These are phyloP conservation scores for Penicillium lividum DNA, from an alignment of 495 filamentous ascomycete genomes.

Conservation along the genomic window DNA sequence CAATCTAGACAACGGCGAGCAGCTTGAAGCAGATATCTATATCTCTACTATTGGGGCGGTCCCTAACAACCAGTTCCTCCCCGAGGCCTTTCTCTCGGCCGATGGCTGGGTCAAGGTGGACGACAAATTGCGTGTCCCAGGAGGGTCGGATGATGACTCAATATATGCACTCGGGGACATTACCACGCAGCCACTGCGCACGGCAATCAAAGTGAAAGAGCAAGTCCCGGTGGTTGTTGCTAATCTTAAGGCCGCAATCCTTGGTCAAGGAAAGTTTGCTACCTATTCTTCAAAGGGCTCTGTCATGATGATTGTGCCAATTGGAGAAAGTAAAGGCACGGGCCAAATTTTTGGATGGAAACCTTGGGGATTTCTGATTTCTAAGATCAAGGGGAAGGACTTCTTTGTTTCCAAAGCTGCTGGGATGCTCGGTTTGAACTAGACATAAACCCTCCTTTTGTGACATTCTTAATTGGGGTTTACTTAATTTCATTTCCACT, in stretches of 20 bases:
- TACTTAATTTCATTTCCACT: too few species aligned
- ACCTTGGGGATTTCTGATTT: slow-evolving; percentile 11
- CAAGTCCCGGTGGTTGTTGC: slow-evolving; percentile 9
- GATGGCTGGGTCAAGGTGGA: slow-evolving; percentile 14
- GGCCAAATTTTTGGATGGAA: slow-evolving; percentile 12
- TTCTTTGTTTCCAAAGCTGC: slow-evolving; percentile 5
- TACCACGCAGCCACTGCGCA: slow-evolving; percentile 13
- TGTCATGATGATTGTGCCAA: slow-evolving; percentile 15
- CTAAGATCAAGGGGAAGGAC: slow-evolving; percentile 16
- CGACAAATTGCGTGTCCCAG: slow-evolving; percentile 8
- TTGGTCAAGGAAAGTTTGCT: background rate
- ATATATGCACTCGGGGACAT: slow-evolving; percentile 15
- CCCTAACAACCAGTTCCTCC: slow-evolving; percentile 14
- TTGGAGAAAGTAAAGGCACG: slow-evolving; percentile 11
- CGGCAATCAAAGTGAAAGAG: slow-evolving; percentile 7
- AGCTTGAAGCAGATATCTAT: slow-evolving; percentile 10
- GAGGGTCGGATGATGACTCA: background rate
- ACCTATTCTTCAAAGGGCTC: slow-evolving; percentile 5
- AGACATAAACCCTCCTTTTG: background rate
- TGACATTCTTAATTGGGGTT: too few species aligned
- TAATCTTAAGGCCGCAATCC: slow-evolving; percentile 9
- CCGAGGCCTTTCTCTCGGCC: slow-evolving; percentile 2
- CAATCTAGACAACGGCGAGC: slow-evolving; percentile 10
- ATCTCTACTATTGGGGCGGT: slow-evolving; percentile 13
- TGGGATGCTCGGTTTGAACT: background rate